A percentile compares a stretch with the other conserved stretches of the same genome.
phyloP scores from a whole-genome alignment of 2,329 filamentous ascomycete species.

The Xylaria digitata region DNA sequence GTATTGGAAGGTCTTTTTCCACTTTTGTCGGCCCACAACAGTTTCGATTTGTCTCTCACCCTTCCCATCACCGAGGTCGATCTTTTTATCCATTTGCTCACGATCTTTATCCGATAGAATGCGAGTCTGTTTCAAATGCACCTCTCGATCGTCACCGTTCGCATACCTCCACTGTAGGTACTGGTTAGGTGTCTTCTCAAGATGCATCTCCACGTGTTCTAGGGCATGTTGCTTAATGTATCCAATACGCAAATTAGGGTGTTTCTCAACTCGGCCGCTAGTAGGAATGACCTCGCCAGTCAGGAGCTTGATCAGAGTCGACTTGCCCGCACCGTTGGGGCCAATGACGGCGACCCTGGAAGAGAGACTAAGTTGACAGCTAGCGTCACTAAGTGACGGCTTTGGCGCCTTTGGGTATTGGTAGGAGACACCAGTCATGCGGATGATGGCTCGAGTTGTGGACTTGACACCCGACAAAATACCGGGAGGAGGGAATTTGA shows the following conservation, averaged over 20 bases:
- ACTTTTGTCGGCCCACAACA: conserved; percentile 96
- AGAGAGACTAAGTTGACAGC: conserved; percentile 87
- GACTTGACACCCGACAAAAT: conserved; percentile 97
- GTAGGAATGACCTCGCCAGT: conserved; percentile 92
- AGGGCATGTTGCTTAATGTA: conserved; percentile 99
- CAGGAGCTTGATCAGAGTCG: conserved; percentile 95
- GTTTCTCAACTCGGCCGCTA: conserved; percentile 91
- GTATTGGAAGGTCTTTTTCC: conserved; percentile 99
- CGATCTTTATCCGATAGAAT: conserved; percentile 86
- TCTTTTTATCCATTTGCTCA: conserved; percentile 88
- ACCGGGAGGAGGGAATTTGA: conserved; percentile 97
- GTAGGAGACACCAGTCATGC: conserved; percentile 91
- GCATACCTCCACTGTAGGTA: conserved; percentile 99
- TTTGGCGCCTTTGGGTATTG: conserved; percentile 92
- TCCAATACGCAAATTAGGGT: conserved; percentile 97
- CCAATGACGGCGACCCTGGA: conserved; percentile 97
- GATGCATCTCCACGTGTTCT: conserved; percentile 99
- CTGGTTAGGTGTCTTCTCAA: conserved; percentile 99
- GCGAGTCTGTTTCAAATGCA: conserved; percentile 97
- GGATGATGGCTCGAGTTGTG: conserved; percentile 89
- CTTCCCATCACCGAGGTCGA: conserved; percentile 87
- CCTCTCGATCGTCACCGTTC: conserved; percentile 96
- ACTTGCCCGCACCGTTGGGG: conserved; percentile 97
- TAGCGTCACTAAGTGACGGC: conserved; percentile 87
- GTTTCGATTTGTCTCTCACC: conserved; percentile 82